Conservation (phyloP, 257 asterid genomes). For the Prunella vulgaris region DNA sequence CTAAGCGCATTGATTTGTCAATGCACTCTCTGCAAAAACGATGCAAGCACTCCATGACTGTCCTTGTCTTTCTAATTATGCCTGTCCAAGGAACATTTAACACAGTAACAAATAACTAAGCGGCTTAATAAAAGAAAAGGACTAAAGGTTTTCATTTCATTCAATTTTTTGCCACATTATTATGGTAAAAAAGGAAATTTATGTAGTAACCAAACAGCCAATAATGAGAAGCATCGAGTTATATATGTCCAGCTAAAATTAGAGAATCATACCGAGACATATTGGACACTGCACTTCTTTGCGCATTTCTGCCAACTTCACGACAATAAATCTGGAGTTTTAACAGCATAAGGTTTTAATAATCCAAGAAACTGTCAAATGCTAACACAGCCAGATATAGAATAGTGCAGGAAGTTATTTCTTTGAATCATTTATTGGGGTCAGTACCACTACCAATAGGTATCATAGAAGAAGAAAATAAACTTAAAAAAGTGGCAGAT, state of each 20-base stretch:
- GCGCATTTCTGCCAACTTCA: conserved; percentile 84
- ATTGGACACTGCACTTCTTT: conserved; percentile 99
- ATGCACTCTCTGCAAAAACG: conserved; percentile 99
- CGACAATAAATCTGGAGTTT: conserved; percentile 54
- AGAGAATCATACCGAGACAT: conserved; percentile 68
- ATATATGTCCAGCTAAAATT: conserved; percentile 7
- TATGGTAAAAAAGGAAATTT: conserved; percentile 10
- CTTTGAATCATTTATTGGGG: background rate
- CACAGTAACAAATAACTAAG: conserved; percentile 15
- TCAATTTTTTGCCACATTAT: conserved; percentile 16
- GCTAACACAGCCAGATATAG: conserved; percentile 6
- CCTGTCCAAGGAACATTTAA: conserved; percentile 41
- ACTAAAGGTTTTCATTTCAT: background rate
- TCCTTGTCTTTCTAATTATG: conserved; percentile 93
- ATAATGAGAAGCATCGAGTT: conserved; percentile 7
- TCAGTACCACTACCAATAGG: background rate
- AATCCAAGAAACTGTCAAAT: background rate
- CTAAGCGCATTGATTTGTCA: conserved; percentile 98
- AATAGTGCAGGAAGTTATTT: conserved; percentile 1
- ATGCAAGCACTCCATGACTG: conserved; percentile 99
- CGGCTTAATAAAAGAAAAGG: conserved; percentile 5
- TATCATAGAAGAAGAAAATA: background rate
- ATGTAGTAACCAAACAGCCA: conserved; percentile 14
- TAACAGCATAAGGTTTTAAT: conserved; percentile 21
- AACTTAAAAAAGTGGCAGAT: background rate